Percentiles rank a stretch among this genome's conserved stretches.
Evolutionary conservation across 352 stramenopile species (phyloP).

Genomic region (Pythium phragmiticola): DNA sequence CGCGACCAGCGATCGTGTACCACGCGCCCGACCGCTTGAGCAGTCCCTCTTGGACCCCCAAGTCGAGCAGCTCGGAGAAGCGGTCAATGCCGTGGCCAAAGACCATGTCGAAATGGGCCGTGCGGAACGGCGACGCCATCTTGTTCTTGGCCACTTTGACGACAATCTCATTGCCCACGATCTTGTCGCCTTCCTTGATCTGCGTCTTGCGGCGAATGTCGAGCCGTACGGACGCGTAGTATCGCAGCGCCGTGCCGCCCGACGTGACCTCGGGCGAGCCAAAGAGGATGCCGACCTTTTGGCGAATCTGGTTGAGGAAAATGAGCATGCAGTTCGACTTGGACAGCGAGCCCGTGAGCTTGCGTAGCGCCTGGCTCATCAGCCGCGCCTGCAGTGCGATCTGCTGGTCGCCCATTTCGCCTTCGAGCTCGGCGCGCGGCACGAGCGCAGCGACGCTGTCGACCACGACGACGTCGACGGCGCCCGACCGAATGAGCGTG

Average conservation of each 20-base stretch:
- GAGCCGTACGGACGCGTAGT: slow-evolving; percentile 91
- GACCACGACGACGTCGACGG: slow-evolving; percentile 97
- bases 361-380: slow-evolving; percentile 97
- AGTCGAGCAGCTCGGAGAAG: slow-evolving; percentile 78
- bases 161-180: slow-evolving; percentile 96
- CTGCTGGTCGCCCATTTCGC: slow-evolving; percentile 95
- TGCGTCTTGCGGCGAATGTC: slow-evolving; percentile 94
- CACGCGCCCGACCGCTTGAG: slow-evolving; percentile 81
- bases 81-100: slow-evolving; percentile 96
- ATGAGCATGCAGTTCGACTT: slow-evolving; percentile 97
- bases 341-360: slow-evolving; percentile 95
- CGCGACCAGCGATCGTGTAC: slow-evolving; percentile 63
- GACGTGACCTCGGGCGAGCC: slow-evolving; percentile 97
- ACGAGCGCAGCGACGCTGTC: slow-evolving; percentile 98
- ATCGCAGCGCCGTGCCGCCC: slow-evolving; percentile 83
- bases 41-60: slow-evolving; percentile 70
- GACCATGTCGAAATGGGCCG: slow-evolving; percentile 96
- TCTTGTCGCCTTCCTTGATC: slow-evolving; percentile 89
- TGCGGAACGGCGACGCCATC: slow-evolving; percentile 95
- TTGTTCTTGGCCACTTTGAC: slow-evolving; percentile 99
- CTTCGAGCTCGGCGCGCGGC: slow-evolving; percentile 94
- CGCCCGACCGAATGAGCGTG: slow-evolving; percentile 94
- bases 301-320: slow-evolving; percentile 98
- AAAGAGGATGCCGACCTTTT: slow-evolving; percentile 98
- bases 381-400: slow-evolving; percentile 97